Conservation (phyloP, 2,329 filamentous ascomycete genomes). For the Fusarium pseudocircinatum region DNA sequence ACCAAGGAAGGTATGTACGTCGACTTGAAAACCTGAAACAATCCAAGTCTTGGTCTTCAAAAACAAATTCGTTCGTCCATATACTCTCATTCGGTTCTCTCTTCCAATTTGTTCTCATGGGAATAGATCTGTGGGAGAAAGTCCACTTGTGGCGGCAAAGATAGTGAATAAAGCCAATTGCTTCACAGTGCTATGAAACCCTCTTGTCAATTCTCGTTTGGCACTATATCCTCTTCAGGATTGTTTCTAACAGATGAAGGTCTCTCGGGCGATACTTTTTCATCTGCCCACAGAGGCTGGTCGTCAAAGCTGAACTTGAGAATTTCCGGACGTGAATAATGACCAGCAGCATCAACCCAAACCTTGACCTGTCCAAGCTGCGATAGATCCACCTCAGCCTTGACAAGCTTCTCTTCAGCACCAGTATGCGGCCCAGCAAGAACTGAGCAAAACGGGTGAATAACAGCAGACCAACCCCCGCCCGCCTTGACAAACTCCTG, state of each 20-base stretch:
- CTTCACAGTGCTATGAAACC: too few species aligned
- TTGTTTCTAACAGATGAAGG: accelerated
- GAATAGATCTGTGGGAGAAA: too few species aligned
- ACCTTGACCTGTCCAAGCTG: not conserved
- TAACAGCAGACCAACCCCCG: not conserved
- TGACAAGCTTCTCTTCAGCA: not conserved
- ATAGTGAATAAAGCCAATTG: too few species aligned
- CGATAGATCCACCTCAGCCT: not conserved
- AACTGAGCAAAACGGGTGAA: not conserved
- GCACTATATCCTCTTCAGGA: too few species aligned
- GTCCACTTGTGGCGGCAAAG: too few species aligned
- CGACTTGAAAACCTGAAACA: too few species aligned
- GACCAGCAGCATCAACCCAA: not conserved
- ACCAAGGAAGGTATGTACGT: too few species aligned
- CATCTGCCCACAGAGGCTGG: not conserved
- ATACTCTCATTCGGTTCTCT: too few species aligned
- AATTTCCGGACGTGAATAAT: not conserved
- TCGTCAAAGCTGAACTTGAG: not conserved
- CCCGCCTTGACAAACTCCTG: not conserved
- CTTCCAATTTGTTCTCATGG: too few species aligned
- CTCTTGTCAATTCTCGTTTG: too few species aligned
- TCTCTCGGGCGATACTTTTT: accelerated
- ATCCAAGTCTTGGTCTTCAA: too few species aligned
- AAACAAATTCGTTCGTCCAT: too few species aligned
- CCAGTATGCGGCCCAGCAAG: not conserved